phyloP scores from a whole-genome alignment of 306 rosid species.

The Macrotyloma uniflorum region DNA sequence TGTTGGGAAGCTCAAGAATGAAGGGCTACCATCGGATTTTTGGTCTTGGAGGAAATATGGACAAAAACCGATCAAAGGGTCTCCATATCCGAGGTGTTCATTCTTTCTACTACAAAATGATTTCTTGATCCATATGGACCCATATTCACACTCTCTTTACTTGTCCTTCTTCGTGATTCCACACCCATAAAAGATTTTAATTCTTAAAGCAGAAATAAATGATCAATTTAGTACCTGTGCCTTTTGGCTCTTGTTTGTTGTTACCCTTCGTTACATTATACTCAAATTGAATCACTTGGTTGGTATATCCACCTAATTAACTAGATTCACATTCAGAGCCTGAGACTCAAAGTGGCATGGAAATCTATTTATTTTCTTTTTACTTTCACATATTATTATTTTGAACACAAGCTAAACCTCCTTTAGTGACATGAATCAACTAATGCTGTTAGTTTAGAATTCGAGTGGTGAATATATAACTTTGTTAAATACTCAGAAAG shows the following conservation, averaged over 20 bases:
- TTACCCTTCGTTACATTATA: not conserved
- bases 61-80: slow-evolving; percentile 92
- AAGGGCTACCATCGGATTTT: slow-evolving; percentile 85
- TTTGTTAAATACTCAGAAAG: too few relatives aligned
- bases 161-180: slow-evolving; percentile 4
- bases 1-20: slow-evolving; percentile 81
- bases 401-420: not conserved
- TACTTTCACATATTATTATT: not conserved
- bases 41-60: slow-evolving; percentile 99
- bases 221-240: not conserved
- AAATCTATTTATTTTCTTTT: not conserved
- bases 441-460: too few relatives aligned
- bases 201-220: not conserved
- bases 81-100: slow-evolving; percentile 89
- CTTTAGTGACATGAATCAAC: not conserved
- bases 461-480: too few relatives aligned
- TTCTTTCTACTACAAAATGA: not conserved
- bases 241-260: not conserved
- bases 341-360: not conserved
- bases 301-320: not conserved
- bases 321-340: slow-evolving; percentile 10
- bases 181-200: not conserved
- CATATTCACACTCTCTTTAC: not conserved
- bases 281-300: not conserved
- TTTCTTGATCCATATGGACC: slow-evolving; percentile 22